These are phyloP conservation scores for Cryptococcus sp. DNA, from an alignment of 1,284 basidiomycete species.

Conservation along the genomic window DNA sequence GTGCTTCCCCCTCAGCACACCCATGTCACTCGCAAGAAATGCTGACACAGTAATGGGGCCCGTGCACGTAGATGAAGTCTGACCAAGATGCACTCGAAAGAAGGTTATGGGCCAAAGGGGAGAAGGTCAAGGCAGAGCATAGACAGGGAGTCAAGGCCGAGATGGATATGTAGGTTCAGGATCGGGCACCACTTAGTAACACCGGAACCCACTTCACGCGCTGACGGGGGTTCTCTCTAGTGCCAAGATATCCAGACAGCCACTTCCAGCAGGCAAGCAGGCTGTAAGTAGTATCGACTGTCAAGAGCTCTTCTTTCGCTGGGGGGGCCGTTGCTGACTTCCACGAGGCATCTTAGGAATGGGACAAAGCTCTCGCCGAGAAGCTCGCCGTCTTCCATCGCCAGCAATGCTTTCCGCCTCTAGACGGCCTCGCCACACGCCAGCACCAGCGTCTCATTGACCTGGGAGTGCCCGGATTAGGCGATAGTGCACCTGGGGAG, in stretches of 20 bases:
- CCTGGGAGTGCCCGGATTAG: constrained; percentile 42
- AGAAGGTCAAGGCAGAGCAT: constrained; percentile 43
- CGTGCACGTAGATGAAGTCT: constrained; percentile 37
- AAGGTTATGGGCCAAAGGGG: constrained; percentile 41
- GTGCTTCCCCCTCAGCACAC: too few relatives aligned
- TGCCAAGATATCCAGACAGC: constrained; percentile 33
- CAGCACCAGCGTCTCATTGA: constrained; percentile 31
- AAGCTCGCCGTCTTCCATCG: constrained; percentile 28
- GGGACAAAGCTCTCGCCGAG: constrained; percentile 19
- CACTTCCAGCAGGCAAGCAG: constrained; percentile 30
- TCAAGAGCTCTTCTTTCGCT: too few relatives aligned
- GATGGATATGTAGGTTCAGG: constrained; percentile 35
- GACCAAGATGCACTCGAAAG: constrained; percentile 44
- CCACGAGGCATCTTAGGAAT: constrained; percentile 19
- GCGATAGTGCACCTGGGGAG: constrained; percentile 12
- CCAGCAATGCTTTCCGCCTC: constrained; percentile 25
- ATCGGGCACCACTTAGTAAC: background rate
- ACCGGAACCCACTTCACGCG: background rate
- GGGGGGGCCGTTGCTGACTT: too few relatives aligned
- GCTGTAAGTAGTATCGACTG: constrained; percentile 21
- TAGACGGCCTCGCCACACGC: constrained; percentile 35
- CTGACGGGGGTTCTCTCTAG: constrained; percentile 10
- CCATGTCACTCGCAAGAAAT: too few relatives aligned
- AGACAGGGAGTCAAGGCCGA: constrained; percentile 29
- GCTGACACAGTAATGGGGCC: too few relatives aligned